A percentile compares a stretch with the other conserved stretches of the same genome.
phyloP scores from a whole-genome alignment of 768 basidiomycete species.

The Strobilomyces echinocephalus region DNA sequence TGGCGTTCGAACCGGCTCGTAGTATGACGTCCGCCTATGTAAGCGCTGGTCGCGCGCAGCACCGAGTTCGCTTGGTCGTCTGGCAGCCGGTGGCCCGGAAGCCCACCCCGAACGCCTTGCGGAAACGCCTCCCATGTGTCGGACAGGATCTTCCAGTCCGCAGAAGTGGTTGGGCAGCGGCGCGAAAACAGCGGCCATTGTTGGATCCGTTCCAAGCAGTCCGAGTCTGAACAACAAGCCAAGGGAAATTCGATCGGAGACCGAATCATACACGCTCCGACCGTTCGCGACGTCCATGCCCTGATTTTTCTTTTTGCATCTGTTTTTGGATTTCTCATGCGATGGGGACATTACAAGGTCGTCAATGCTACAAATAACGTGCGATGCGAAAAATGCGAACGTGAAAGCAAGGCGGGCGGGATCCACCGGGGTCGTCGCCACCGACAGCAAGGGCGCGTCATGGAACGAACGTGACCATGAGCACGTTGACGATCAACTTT shows the following conservation, averaged over 20 bases:
- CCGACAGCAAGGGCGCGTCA: constrained; percentile 24
- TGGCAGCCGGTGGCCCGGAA: too few species aligned
- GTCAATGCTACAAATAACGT: constrained; percentile 3
- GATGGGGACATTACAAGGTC: constrained; percentile 8
- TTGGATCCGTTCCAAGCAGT: too few species aligned
- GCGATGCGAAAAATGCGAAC: not conserved
- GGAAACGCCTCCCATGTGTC: too few species aligned
- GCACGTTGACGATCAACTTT: constrained; percentile 71
- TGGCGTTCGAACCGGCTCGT: too few species aligned
- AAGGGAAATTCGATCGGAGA: not conserved
- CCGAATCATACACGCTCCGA: not conserved
- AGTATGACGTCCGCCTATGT: too few species aligned
- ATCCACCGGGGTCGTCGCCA: constrained; percentile 5
- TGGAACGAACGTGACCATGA: constrained; percentile 66
- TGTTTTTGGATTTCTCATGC: constrained; percentile 12
- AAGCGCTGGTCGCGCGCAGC: too few species aligned
- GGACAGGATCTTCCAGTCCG: too few species aligned
- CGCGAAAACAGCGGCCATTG: too few species aligned
- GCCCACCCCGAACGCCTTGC: too few species aligned
- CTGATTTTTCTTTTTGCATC: not conserved
- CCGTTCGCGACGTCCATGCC: not conserved
- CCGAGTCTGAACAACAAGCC: not conserved
- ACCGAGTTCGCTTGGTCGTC: too few species aligned
- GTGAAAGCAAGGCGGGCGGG: not conserved
- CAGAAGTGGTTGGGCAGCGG: too few species aligned